A percentile compares a stretch with the other conserved stretches of the same genome.
Evolutionary conservation across 306 rosid species (phyloP).

Genomic region (Cucurbita moschata): DNA sequence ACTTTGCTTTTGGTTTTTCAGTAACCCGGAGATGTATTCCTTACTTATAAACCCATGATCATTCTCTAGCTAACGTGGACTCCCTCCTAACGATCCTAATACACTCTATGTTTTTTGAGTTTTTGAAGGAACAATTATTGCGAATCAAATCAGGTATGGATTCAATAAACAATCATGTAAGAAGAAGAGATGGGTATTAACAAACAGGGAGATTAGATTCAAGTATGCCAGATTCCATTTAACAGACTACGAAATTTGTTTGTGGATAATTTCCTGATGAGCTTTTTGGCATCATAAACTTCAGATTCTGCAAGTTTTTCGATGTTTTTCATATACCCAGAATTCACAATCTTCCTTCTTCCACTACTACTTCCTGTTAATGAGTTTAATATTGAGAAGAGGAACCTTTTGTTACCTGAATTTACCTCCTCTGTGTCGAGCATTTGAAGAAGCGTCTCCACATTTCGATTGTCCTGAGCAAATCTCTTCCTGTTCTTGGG

Average conservation of each 20-base stretch:
- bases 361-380: slow-evolving; percentile 69
- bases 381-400: slow-evolving; percentile 57
- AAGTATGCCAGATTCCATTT: slow-evolving; percentile 70
- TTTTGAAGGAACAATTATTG: background rate
- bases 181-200: background rate
- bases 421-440: slow-evolving; percentile 45
- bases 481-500: slow-evolving; percentile 64
- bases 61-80: too few species aligned
- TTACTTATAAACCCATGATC: too few species aligned
- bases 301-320: slow-evolving; percentile 77
- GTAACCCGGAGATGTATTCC: too few species aligned
- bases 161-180: slow-evolving; percentile 17
- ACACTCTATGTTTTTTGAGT: background rate
- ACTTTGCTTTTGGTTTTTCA: too few species aligned
- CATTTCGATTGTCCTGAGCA: slow-evolving; percentile 57
- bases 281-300: slow-evolving; percentile 76
- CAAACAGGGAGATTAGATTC: slow-evolving; percentile 23
- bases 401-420: slow-evolving; percentile 39
- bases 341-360: slow-evolving; percentile 55
- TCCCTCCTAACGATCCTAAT: background rate
- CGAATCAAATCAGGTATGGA: slow-evolving; percentile 24
- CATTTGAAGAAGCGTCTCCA: slow-evolving; percentile 38
- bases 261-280: slow-evolving; percentile 56
- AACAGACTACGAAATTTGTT: slow-evolving; percentile 65
- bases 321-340: slow-evolving; percentile 57